Base-by-base conservation (phyloP, 2,329 filamentous ascomycete genomes). In the Seiridium cupressi region DNA sequence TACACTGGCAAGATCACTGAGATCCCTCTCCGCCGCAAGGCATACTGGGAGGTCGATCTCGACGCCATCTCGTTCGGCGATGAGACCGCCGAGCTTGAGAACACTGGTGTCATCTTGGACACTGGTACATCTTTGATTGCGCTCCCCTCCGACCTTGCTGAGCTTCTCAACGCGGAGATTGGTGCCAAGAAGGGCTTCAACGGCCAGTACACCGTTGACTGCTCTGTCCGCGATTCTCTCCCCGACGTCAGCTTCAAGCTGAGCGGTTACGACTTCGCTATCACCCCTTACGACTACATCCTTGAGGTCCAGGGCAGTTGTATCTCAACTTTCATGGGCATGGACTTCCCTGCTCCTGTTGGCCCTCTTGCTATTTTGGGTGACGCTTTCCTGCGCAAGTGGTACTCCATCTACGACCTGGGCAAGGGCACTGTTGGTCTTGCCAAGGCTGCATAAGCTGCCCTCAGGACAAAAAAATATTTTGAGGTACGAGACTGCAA, bases 11-110 rank as follows among this genome's bases (percentile, higher is more conserved):
- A 98, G 77, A 85, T 99, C 71, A 91, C 89, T 74, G 96, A 93
- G 77, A 92, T 99, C 68, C 95, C 95, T 59, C 87, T 99, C 69
- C 92, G 95, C 77, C 92, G 95, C 76, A 98, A 98, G 89, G 95
- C 95, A 55, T 99, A 99, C 86, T 99, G 95, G 95, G 95, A 99
- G 85, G 94, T 99, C 59, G 93, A 98, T 72, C 88, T 99, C 63
- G 89, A 98, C 72, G 84, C 92, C 65, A 95, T 99, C 79, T 88
- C 90, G 59, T 92, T 97, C 65, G 96, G 95, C 69, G 85, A 93
- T 57, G 86, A 91, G 73, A 89, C 87, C 66, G 93, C 93, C 63
- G 90, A 97, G 77, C 88, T 98, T 65, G 94, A 98, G 66, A 87
- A 92, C 83, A 97, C 93, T 61, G 96, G 95, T 80, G 92, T 93